Evolutionary conservation across 106 monocot genomes (phyloP).

Genomic region (Cymbidium sinense): DNA sequence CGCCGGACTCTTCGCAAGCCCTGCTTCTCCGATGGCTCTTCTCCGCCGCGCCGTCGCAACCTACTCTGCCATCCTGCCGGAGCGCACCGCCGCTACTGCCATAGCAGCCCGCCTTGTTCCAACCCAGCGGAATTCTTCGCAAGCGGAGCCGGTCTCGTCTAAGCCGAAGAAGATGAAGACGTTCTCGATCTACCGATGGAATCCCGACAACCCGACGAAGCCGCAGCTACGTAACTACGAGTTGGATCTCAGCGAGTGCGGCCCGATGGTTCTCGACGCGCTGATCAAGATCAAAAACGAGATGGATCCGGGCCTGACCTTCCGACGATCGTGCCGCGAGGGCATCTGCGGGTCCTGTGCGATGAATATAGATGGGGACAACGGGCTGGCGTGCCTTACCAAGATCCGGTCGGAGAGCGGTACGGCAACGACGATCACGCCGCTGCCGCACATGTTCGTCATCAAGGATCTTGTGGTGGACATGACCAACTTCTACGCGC

Average conservation of each 20-base stretch:
- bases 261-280: constrained; percentile 91
- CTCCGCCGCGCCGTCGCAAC: not conserved
- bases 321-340: constrained; percentile 72
- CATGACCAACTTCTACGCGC: constrained; percentile 93
- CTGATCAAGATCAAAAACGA: constrained; percentile 96
- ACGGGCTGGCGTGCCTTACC: constrained; percentile 87
- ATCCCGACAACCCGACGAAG: constrained; percentile 54
- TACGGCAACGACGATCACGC: constrained; percentile 41
- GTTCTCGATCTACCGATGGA: constrained; percentile 95
- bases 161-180: constrained; percentile 31
- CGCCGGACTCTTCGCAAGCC: too few species aligned
- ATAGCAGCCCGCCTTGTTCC: constrained; percentile 26
- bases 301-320: constrained; percentile 69
- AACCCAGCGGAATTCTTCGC: constrained; percentile 35
- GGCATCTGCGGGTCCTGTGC: constrained; percentile 89
- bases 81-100: not conserved
- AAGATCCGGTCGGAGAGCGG: constrained; percentile 32
- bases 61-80: not conserved
- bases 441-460: constrained; percentile 93
- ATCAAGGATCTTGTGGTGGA: constrained; percentile 96
- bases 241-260: constrained; percentile 74
- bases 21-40: not conserved
- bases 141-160: constrained; percentile 4
- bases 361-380: constrained; percentile 91
- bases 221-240: constrained; percentile 63